A percentile compares a stretch with the other conserved stretches of the same genome.
Evolutionary conservation across 176 grass and related monocot species (phyloP).

Genomic region (Musa schizocarpa): DNA sequence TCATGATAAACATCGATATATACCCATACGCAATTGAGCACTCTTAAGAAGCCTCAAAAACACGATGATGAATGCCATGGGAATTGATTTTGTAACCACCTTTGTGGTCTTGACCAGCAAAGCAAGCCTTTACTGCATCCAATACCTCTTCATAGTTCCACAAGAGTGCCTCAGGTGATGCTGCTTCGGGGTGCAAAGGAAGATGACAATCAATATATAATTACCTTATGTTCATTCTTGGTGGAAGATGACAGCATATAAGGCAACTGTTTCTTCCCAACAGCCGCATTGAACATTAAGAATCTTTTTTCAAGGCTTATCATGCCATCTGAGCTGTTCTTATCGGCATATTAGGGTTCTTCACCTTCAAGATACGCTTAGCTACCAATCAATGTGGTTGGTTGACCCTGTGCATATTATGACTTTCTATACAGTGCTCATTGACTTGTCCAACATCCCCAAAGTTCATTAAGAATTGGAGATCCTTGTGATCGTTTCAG

Average conservation of each 20-base stretch:
- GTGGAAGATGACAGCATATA: background rate
- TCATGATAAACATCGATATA: background rate
- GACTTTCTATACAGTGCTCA: background rate
- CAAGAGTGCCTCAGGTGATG: background rate
- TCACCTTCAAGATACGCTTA: background rate
- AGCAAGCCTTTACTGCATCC: slow-evolving; percentile 14
- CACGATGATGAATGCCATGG: slow-evolving; percentile 16
- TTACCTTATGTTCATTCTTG: background rate
- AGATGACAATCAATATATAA: slow-evolving; percentile 2
- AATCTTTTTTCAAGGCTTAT: slow-evolving; percentile 1
- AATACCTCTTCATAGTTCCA: slow-evolving; percentile 22
- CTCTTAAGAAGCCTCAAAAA: slow-evolving; percentile 15
- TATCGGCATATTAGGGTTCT: slow-evolving; percentile 4
- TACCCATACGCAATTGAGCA: slow-evolving; percentile 8
- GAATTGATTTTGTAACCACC: slow-evolving; percentile 7
- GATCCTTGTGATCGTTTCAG: slow-evolving; percentile 43
- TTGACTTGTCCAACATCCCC: slow-evolving; percentile 41
- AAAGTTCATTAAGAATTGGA: slow-evolving; percentile 63
- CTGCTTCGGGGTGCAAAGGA: background rate
- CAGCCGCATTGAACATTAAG: slow-evolving; percentile 5
- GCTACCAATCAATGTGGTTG: background rate
- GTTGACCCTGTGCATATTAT: background rate
- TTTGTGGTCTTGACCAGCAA: slow-evolving; percentile 7
- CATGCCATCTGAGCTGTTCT: slow-evolving; percentile 8
- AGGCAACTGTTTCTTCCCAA: slow-evolving; percentile 9